phyloP scores from a whole-genome alignment of 306 rosid species.

The Fagus crenata region DNA sequence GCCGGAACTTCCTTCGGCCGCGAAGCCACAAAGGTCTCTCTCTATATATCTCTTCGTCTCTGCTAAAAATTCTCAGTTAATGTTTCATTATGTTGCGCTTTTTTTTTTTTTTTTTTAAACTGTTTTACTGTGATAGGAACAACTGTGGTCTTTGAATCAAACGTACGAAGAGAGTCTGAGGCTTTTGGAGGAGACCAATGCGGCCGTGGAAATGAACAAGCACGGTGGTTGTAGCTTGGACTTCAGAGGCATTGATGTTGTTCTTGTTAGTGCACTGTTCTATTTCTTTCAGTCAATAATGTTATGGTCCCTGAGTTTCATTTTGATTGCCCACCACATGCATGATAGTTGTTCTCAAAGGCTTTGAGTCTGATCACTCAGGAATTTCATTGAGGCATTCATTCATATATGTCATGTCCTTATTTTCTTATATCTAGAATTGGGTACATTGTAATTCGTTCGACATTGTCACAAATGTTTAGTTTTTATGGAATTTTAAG shows the following conservation, averaged over 20 bases:
- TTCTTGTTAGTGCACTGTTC: slow-evolving; percentile 47
- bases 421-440: background rate
- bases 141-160: slow-evolving; percentile 62
- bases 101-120: background rate
- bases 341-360: background rate
- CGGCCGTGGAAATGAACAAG: slow-evolving; percentile 80
- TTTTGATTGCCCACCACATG: background rate
- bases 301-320: background rate
- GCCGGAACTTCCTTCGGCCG: slow-evolving; percentile 82
- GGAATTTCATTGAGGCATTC: background rate
- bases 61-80: background rate
- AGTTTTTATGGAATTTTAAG: background rate
- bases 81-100: background rate
- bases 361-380: background rate
- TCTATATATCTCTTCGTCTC: background rate
- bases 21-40: slow-evolving; percentile 62
- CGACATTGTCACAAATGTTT: background rate
- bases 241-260: slow-evolving; percentile 59
- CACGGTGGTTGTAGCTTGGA: slow-evolving; percentile 73
- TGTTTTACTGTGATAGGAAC: slow-evolving; percentile 45
- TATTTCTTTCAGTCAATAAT: background rate
- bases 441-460: background rate
- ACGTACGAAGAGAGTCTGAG: slow-evolving; percentile 69
- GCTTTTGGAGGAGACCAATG: slow-evolving; percentile 82
- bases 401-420: background rate